Evolutionary conservation across 495 filamentous ascomycete genomes (phyloP).

Genomic region (Annulohypoxylon stygium): DNA sequence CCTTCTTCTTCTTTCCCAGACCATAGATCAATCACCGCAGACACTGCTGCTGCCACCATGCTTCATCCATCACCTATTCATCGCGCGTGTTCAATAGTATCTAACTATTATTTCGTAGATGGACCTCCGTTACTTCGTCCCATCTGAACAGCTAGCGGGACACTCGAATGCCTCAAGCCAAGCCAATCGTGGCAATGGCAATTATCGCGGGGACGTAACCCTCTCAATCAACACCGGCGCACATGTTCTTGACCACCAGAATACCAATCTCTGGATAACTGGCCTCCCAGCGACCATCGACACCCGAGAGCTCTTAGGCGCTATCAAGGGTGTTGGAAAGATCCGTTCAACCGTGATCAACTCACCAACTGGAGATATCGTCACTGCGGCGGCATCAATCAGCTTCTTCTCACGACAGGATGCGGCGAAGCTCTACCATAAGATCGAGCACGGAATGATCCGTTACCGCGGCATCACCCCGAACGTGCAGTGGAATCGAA

Average conservation of each 20-base stretch:
- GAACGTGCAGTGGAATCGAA: conserved; percentile 22
- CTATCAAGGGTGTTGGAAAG: conserved; percentile 22
- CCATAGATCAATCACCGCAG: no score
- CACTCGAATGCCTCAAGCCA: not conserved
- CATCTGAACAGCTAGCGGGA: conserved; percentile 33
- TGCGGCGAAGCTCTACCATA: conserved; percentile 12
- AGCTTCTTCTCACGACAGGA: conserved; percentile 31
- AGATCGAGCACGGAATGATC: conserved; percentile 10
- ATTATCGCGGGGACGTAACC: conserved; percentile 31
- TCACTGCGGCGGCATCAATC: conserved; percentile 19
- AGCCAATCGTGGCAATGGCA: not conserved
- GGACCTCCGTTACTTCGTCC: conserved; percentile 21
- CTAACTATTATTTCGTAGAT: conserved; percentile 20
- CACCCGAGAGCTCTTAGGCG: not conserved
- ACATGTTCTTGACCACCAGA: conserved; percentile 23
- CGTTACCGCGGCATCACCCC: not conserved
- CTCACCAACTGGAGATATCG: not conserved
- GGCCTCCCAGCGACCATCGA: conserved; percentile 18
- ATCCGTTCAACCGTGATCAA: conserved; percentile 35
- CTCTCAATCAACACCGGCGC: conserved; percentile 15
- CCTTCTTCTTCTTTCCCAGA: not conserved
- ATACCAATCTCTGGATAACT: conserved; percentile 36
- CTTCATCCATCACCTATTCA: no score
- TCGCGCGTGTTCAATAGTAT: not conserved
- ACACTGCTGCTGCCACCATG: no score